phyloP scores from a whole-genome alignment of 306 rosid species.

The Ormosia semicastrata region DNA sequence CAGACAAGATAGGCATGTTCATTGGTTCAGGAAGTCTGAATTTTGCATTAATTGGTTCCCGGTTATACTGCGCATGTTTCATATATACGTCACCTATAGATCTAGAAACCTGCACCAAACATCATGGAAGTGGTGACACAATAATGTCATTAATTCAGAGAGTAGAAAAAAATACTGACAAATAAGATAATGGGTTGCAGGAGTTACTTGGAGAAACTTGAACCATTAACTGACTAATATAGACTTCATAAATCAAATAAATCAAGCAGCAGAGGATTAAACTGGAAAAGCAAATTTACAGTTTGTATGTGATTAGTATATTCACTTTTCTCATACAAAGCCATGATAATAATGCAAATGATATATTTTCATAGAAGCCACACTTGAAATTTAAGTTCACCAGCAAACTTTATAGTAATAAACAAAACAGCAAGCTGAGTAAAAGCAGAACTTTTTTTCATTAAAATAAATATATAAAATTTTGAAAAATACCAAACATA shows the following conservation, averaged over 20 bases:
- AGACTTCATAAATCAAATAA: conserved; percentile 6
- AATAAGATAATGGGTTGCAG: conserved; percentile 13
- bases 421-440: neutral
- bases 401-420: neutral
- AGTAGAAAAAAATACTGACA: neutral
- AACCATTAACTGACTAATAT: neutral
- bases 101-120: conserved; percentile 80
- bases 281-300: neutral
- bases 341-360: neutral
- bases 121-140: conserved; percentile 6
- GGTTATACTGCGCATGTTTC: conserved; percentile 78
- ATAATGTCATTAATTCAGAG: neutral
- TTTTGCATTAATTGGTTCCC: conserved; percentile 64
- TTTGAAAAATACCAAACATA: neutral
- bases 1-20: conserved; percentile 76
- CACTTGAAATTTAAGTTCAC: conserved; percentile 4
- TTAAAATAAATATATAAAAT: neutral
- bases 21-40: conserved; percentile 91
- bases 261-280: neutral
- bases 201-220: conserved; percentile 15
- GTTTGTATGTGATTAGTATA: neutral
- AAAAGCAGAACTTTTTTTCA: neutral
- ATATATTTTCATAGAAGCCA: neutral
- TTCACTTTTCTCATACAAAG: conserved; percentile 1
- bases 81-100: conserved; percentile 88